Base-by-base conservation (phyloP, 164 flowering plant species). In the Tetracentron sinense region DNA sequence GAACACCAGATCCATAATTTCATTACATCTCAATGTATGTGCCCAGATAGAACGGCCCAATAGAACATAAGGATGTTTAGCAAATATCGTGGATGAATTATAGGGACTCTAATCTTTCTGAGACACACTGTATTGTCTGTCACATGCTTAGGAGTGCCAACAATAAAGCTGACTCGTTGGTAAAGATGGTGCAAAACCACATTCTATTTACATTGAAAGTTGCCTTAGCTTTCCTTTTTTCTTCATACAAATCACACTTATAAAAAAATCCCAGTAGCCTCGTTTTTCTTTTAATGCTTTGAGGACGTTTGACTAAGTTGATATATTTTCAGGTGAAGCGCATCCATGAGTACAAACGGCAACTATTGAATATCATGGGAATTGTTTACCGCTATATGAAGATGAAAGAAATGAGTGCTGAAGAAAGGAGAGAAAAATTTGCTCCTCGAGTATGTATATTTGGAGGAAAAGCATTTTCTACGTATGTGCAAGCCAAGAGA, bases 401-500 rank as follows among this genome's bases (percentile, higher is more conserved):
- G 78, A 90, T 93, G 98, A 93, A 93, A 80, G 98, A 88, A 81
- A 83, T 87, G 98, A 83, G 64, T 66, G 82, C 83, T 22, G 71
- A 60, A 54, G 97, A 90, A 63, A 84, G 98, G 77, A 75, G 83
- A 66, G 75, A 22, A 6, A 82, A 73, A 65, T 87, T 77, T 78
- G 94, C 81, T 68, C 98, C 98, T 22, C 82, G 98, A 61, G 96
- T 93, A 52, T 90, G 98, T 72, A 84, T 93, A 66, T 88, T 93
- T 81, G 98, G 98, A 53, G 98, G 98, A 52, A 93, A 93, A 78
- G 98, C 98, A 54, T 93, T 93, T 81, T 83, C 98, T 20, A 93
- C 97, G 19, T 93, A 93, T 69, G 84, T 83, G 57, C 97, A 93
- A 67, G 98, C 98, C 46, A 92, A 92, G 79, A 83, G 98, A 70